Conservation (phyloP, 2,329 filamentous ascomycete genomes). For the Drechslera avenae region DNA sequence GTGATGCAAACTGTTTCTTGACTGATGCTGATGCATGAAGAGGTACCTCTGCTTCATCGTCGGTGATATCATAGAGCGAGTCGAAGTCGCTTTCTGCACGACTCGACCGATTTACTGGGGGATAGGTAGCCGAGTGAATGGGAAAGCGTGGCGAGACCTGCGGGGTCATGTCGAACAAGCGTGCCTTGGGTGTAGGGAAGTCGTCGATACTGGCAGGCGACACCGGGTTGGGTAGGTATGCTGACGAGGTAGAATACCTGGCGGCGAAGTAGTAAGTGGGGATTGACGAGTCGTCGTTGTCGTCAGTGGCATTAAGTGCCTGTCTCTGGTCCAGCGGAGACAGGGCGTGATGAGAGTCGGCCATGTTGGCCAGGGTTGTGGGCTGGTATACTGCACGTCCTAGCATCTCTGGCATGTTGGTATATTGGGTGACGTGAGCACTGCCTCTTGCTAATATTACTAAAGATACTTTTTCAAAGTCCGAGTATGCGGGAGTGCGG, state of each 20-base stretch:
- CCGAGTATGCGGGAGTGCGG: slow-evolving; percentile 28
- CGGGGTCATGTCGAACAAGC: slow-evolving; percentile 59
- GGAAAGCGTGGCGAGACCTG: slow-evolving; percentile 58
- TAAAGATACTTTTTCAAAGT: slow-evolving; percentile 38
- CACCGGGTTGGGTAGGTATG: slow-evolving; percentile 34
- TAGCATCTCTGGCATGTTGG: slow-evolving; percentile 54
- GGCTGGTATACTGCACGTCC: slow-evolving; percentile 56
- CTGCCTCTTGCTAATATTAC: slow-evolving; percentile 47
- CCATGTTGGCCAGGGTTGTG: slow-evolving; percentile 34
- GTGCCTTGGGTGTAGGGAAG: slow-evolving; percentile 73
- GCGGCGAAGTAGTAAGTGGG: slow-evolving; percentile 48
- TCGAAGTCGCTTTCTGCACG: slow-evolving; percentile 78
- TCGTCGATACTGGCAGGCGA: slow-evolving; percentile 59
- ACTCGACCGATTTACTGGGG: slow-evolving; percentile 67
- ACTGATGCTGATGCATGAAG: slow-evolving; percentile 59
- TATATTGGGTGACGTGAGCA: slow-evolving; percentile 47
- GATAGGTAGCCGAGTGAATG: slow-evolving; percentile 35
- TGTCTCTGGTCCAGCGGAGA: slow-evolving; percentile 63
- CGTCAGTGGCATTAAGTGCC: slow-evolving; percentile 67
- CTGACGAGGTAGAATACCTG: slow-evolving; percentile 41
- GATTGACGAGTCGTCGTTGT: slow-evolving; percentile 45
- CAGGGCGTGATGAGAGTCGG: slow-evolving; percentile 30
- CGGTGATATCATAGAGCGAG: slow-evolving; percentile 85
- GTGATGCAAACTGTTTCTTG: slow-evolving; percentile 45
- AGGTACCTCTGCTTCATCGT: slow-evolving; percentile 68